A percentile compares a stretch with the other conserved stretches of the same genome.
These are phyloP conservation scores for Botryotinia globosa DNA, from an alignment of 2,329 filamentous ascomycete species.

Conservation along the genomic window DNA sequence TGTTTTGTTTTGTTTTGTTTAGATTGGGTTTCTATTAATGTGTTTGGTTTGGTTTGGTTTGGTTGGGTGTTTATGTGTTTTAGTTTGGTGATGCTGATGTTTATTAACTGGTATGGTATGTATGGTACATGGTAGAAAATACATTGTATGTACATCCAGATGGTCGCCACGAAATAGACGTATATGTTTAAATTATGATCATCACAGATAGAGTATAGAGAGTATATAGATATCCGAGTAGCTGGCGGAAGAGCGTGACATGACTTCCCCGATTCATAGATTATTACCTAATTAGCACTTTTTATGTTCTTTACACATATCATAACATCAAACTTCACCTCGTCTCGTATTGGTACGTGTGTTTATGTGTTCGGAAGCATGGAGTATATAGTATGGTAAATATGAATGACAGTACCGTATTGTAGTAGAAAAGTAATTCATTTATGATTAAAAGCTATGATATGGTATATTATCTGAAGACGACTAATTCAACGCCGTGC, in stretches of 20 bases:
- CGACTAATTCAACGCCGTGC: background rate
- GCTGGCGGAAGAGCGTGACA: background rate
- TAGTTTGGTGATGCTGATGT: too few relatives aligned
- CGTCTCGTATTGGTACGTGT: background rate
- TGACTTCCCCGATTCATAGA: background rate
- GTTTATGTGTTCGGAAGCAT: background rate
- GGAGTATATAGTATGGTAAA: background rate
- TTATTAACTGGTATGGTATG: too few relatives aligned
- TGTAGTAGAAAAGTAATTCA: background rate
- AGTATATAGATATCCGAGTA: background rate
- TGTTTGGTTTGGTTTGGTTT: background rate
- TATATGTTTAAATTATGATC: background rate
- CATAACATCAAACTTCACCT: too few relatives aligned
- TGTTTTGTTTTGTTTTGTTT: background rate
- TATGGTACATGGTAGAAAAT: too few relatives aligned
- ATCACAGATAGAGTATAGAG: background rate
- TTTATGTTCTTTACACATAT: background rate
- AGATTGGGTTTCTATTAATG: background rate
- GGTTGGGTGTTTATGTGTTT: background rate
- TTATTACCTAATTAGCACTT: too few relatives aligned
- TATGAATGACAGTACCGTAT: background rate
- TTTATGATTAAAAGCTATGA: background rate
- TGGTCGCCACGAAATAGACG: too few relatives aligned
- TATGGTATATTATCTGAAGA: background rate
- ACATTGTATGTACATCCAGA: too few relatives aligned